Conservation (phyloP, 2,329 filamentous ascomycete species). For the Fusarium lyarnte region DNA sequence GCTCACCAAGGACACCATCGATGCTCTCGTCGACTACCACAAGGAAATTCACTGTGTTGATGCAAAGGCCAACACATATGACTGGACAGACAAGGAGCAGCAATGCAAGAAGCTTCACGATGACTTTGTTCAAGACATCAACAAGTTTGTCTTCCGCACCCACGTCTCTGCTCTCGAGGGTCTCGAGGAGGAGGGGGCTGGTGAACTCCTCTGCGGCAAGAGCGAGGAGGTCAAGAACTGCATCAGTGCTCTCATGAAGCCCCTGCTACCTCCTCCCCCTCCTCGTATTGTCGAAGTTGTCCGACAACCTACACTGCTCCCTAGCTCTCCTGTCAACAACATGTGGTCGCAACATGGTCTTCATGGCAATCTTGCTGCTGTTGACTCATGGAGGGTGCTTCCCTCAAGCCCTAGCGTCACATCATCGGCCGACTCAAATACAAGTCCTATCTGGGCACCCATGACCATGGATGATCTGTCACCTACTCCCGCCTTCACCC, state of each 20-base stretch:
- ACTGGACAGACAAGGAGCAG: slow-evolving; percentile 96
- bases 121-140: slow-evolving; percentile 94
- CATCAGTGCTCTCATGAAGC: slow-evolving; percentile 86
- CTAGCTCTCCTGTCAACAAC: slow-evolving; percentile 79
- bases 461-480: slow-evolving; percentile 82
- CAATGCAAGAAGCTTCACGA: slow-evolving; percentile 98
- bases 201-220: slow-evolving; percentile 90
- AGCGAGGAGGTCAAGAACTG: slow-evolving; percentile 92
- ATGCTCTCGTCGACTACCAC: slow-evolving; percentile 92
- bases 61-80: slow-evolving; percentile 86
- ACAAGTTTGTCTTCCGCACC: slow-evolving; percentile 95
- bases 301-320: slow-evolving; percentile 84
- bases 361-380: slow-evolving; percentile 70
- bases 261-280: slow-evolving; percentile 85
- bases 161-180: slow-evolving; percentile 90
- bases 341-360: slow-evolving; percentile 83
- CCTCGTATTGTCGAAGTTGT: slow-evolving; percentile 90
- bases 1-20: slow-evolving; percentile 93
- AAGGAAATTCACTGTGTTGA: slow-evolving; percentile 94
- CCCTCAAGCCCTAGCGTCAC: slow-evolving; percentile 87
- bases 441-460: slow-evolving; percentile 79
- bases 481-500: slow-evolving; percentile 80
- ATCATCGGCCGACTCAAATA: slow-evolving; percentile 75
- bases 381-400: slow-evolving; percentile 91
- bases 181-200: slow-evolving; percentile 93